Percentiles rank a stretch among this genome's conserved stretches.
These are phyloP conservation scores for Salvia hispanica DNA, from an alignment of 257 asterid genomes.

Conservation along the genomic window DNA sequence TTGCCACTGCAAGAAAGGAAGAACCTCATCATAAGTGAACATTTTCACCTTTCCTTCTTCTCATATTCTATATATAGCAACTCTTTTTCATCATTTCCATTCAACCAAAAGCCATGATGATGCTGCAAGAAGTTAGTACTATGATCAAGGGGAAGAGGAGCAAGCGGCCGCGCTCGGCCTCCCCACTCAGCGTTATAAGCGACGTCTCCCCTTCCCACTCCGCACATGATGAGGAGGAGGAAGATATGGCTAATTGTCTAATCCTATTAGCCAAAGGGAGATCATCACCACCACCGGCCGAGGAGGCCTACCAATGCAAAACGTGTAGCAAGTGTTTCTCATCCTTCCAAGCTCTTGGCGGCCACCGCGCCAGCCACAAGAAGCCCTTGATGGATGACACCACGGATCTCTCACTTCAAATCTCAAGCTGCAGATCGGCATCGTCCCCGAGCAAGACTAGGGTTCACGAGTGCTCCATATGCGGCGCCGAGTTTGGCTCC, in stretches of 20 bases:
- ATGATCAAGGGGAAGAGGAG: conserved; percentile 65
- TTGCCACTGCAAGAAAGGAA: conserved; percentile 38
- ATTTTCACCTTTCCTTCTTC: conserved; percentile 31
- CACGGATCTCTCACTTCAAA: conserved; percentile 55
- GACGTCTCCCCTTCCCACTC: conserved; percentile 38
- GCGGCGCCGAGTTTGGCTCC: conserved; percentile 80
- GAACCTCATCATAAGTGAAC: conserved; percentile 34
- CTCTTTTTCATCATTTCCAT: conserved; percentile 11
- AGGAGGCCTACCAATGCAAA: conserved; percentile 69
- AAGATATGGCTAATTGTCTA: conserved; percentile 80
- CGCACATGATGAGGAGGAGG: conserved; percentile 56
- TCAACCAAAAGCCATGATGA: not conserved
- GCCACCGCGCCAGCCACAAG: conserved; percentile 90
- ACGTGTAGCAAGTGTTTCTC: conserved; percentile 69
- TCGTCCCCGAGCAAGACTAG: conserved; percentile 36
- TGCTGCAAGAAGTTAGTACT: conserved; percentile 41
- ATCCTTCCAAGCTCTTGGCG: conserved; percentile 94
- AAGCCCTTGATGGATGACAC: conserved; percentile 31
- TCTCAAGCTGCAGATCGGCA: conserved; percentile 27
- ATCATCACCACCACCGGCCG: conserved; percentile 19
- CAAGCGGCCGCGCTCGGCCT: conserved; percentile 60
- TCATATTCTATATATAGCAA: conserved; percentile 33
- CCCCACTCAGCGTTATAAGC: conserved; percentile 42
- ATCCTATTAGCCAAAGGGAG: conserved; percentile 74
- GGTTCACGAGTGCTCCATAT: conserved; percentile 83